Percentiles rank a stretch among this genome's conserved stretches.
Evolutionary conservation across 2,329 filamentous ascomycete species (phyloP).

Genomic region (Colletotrichum sidae): DNA sequence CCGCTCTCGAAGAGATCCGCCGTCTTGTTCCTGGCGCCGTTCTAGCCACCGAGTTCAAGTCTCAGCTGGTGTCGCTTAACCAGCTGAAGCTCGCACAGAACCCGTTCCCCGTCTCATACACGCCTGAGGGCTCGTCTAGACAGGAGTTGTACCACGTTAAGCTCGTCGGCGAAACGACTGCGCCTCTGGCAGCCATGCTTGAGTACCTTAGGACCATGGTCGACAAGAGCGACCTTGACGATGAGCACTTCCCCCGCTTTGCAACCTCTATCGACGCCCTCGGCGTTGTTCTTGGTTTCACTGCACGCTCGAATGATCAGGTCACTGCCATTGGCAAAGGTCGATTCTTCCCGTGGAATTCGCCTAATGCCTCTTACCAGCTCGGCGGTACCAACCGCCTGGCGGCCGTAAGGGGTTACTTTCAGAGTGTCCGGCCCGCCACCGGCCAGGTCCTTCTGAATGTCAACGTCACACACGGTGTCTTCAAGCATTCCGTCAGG

Average conservation of each 20-base stretch:
- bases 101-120: constrained; percentile 50
- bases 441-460: constrained; percentile 68
- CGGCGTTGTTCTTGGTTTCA: constrained; percentile 63
- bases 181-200: constrained; percentile 55
- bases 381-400: constrained; percentile 48
- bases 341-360: constrained; percentile 60
- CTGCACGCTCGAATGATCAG: constrained; percentile 50
- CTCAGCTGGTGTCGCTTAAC: constrained; percentile 55
- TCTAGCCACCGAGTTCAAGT: constrained; percentile 63
- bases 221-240: constrained; percentile 48
- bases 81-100: constrained; percentile 50
- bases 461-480: constrained; percentile 64
- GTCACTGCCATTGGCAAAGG: constrained; percentile 57
- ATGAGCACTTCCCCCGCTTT: constrained; percentile 60
- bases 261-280: constrained; percentile 62
- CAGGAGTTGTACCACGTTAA: constrained; percentile 53
- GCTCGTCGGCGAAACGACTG: constrained; percentile 53
- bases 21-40: constrained; percentile 44
- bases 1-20: constrained; percentile 51
- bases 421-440: constrained; percentile 64
- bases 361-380: constrained; percentile 41
- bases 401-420: constrained; percentile 63
- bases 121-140: constrained; percentile 44
- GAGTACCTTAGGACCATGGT: constrained; percentile 57
- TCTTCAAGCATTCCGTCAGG: constrained; percentile 58